phyloP scores from a whole-genome alignment of 1,139 yeast genomes.

The Pneumocystis jirovecii region DNA sequence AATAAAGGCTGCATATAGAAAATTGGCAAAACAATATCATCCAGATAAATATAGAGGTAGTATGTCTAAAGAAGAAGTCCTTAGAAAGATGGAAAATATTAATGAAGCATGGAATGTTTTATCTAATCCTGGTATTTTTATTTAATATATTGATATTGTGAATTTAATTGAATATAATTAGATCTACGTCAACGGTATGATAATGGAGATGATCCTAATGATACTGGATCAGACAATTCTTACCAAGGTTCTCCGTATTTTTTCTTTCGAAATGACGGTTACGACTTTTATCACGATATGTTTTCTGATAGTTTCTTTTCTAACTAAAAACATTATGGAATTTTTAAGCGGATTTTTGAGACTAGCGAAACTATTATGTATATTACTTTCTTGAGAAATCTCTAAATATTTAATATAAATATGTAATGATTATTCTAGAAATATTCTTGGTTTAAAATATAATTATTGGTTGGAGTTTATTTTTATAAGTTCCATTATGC shows the following conservation, averaged over 20 bases:
- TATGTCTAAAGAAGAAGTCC: slow-evolving; percentile 53
- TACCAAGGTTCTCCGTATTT: slow-evolving; percentile 3
- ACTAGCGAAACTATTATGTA: background rate
- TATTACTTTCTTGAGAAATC: background rate
- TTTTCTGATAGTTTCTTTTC: slow-evolving; percentile 4
- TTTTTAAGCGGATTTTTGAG: background rate
- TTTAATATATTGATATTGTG: background rate
- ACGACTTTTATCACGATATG: slow-evolving; percentile 5
- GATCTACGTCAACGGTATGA: slow-evolving; percentile 55
- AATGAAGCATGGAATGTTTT: slow-evolving; percentile 86
- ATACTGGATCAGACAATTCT: slow-evolving; percentile 11
- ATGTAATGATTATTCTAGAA: background rate
- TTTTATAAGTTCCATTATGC: background rate
- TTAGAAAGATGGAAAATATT: slow-evolving; percentile 75
- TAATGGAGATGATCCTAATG: slow-evolving; percentile 37
- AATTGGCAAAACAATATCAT: slow-evolving; percentile 65
- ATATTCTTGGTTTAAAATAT: background rate
- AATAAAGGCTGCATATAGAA: slow-evolving; percentile 68
- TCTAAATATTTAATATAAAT: background rate
- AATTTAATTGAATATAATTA: slow-evolving; percentile 18
- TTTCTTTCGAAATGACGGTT: slow-evolving; percentile 3
- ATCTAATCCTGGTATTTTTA: slow-evolving; percentile 28
- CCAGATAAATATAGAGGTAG: slow-evolving; percentile 76
- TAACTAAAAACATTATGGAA: background rate
- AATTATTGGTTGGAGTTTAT: background rate